These are phyloP conservation scores for Neurospora sp. DNA, from an alignment of 495 filamentous ascomycete species.

Conservation along the genomic window DNA sequence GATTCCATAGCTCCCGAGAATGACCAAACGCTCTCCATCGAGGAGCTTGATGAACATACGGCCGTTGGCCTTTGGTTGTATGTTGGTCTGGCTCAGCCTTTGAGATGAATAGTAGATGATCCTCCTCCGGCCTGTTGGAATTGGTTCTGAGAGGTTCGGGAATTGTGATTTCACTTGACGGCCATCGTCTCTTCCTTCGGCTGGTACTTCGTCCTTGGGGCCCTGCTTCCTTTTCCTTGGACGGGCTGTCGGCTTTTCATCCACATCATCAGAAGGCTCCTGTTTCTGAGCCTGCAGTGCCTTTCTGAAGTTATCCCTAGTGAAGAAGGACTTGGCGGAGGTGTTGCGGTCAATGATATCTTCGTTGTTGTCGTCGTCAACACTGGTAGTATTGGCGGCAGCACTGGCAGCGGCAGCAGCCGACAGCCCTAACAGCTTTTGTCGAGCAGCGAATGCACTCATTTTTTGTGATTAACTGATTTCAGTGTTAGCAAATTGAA, in stretches of 20 bases:
- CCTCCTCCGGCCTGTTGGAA: background rate
- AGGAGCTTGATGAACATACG: slow-evolving; percentile 23
- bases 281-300: background rate
- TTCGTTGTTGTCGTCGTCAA: background rate
- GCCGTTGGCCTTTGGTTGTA: slow-evolving; percentile 18
- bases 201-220: slow-evolving; percentile 27
- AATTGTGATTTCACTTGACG: background rate
- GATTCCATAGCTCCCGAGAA: slow-evolving; percentile 67
- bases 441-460: slow-evolving; percentile 43
- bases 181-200: slow-evolving; percentile 3
- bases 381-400: background rate
- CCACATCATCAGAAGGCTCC: background rate
- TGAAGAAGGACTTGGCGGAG: background rate
- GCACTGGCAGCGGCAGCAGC: slow-evolving; percentile 1
- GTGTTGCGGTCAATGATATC: background rate
- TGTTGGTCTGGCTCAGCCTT: background rate
- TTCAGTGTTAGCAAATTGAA: background rate
- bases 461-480: slow-evolving; percentile 18
- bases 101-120: background rate
- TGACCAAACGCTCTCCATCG: slow-evolving; percentile 50
- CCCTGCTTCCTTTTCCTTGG: background rate
- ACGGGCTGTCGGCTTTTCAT: background rate
- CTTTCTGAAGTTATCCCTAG: background rate
- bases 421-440: slow-evolving; percentile 22
- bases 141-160: background rate